phyloP scores from a whole-genome alignment of 2,329 filamentous ascomycete species.

The Colletotrichum tamarilloi region DNA sequence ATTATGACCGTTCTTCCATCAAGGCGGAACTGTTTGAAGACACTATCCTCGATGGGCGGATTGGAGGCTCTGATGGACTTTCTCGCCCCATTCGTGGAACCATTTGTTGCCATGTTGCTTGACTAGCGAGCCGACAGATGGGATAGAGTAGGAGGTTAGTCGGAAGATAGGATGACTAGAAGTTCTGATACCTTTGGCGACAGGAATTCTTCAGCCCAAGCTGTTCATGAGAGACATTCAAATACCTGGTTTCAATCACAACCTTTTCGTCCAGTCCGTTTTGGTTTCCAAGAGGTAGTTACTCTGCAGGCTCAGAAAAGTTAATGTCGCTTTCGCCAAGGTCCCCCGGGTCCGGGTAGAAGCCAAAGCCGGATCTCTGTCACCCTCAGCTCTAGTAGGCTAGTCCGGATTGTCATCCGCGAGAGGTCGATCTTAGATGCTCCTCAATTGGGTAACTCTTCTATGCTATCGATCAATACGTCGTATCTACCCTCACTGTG shows the following conservation, averaged over 20 bases:
- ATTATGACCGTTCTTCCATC: slow-evolving; percentile 26
- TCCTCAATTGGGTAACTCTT: slow-evolving; percentile 32
- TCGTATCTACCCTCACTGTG: slow-evolving; percentile 42
- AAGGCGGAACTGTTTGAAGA: slow-evolving; percentile 32
- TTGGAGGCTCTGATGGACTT: slow-evolving; percentile 26
- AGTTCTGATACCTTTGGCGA: not conserved
- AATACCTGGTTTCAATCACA: not conserved
- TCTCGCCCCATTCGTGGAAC: not conserved
- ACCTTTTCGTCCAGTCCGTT: too few species aligned
- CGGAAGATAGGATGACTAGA: too few species aligned
- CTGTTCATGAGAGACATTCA: not conserved
- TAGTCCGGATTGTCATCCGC: not conserved
- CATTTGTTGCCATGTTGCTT: slow-evolving; percentile 1
- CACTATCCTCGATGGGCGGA: slow-evolving; percentile 13
- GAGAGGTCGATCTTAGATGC: not conserved
- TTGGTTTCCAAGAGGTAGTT: too few species aligned
- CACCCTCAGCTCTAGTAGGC: not conserved
- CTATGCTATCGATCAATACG: slow-evolving; percentile 42
- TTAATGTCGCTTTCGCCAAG: not conserved
- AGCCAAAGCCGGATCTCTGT: not conserved
- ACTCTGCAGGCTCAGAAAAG: not conserved
- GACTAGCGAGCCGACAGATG: not conserved
- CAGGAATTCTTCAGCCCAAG: not conserved
- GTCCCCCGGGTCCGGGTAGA: not conserved
- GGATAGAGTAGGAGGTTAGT: too few species aligned